Evolutionary conservation across 2,329 filamentous ascomycete species (phyloP), one percentile per base, ranked within the genome.

Genomic region (Cordyceps cicadae): DNA sequence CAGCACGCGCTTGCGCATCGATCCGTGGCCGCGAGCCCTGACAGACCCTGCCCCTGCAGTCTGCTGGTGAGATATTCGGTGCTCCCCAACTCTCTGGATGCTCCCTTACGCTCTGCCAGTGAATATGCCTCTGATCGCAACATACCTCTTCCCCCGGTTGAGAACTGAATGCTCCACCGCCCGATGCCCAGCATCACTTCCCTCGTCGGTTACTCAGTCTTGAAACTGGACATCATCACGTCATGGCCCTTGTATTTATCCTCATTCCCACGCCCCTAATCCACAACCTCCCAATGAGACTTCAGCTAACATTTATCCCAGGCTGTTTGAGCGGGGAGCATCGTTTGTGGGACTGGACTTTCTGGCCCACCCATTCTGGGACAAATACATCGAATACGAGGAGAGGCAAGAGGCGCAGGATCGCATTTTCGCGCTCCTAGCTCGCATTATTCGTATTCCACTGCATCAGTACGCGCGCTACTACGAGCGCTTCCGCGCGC

Each of bases 311-410:
- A 51, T n/a, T 5, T 54, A 24, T n/a, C 17, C 14, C 46, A 99
- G 94, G 67, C 83, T 97, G 9, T 97, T 97, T 71, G 93, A 99
- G 72, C 89, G 94, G 66, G 94, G 89, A 64, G 89, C 91, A 32
- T 82, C 83, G 34, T 87, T 84, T 68, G 92, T 96, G 46, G 94
- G 94, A 17, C 82, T 97, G 19, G 94, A 99, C 75, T 99, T 96
- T 71, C 81, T 96, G 34, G 88, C 92, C 2, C 92, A 97, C 71
- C 92, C 92, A 1, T 97, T 99, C 77, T 99, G 94, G 94, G 94
- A 99, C 74, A 97, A 96, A 76, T 99, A 96, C 70, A 85, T 99
- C 65, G 94, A 97, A 71, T 97, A 95, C 69, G 94, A 97, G 72
- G 92, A 97, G 72, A 88, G 92, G 1, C 81, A 93, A 63, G 92